Evolutionary conservation across 768 basidiomycete species (phyloP), one percentile per base, ranked within the genome.

Genomic region (Baorangia bicolor): DNA sequence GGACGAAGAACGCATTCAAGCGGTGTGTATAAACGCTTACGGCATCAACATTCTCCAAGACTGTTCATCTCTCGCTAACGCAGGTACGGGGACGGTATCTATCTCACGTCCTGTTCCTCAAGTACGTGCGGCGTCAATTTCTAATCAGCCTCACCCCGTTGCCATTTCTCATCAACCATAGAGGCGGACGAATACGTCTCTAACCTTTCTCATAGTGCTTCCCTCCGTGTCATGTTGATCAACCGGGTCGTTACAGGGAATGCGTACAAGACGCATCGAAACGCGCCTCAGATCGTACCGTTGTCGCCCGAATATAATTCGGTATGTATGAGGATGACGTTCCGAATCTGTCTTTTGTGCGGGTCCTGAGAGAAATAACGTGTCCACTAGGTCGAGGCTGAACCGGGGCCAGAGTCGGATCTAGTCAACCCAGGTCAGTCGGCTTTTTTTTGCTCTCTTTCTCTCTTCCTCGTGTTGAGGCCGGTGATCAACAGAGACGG

Each of bases 141-240:
- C 6, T 23, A 14, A 9, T 45, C 23, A 23, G 4, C n/a, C 13
- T 39, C 18, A 6, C 25, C 6, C 21, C 4, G 23, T 34, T 25
- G 28, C 21, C 28, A 27, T 58, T 49, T 50, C 57, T 58, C 48
- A 58, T n/a, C n/a, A 12, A 44, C 31, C 7, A 12, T 8, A 58
- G 57, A 58, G 48, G 57, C 57, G 33, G 57, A 58, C 13, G 57
- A 58, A 58, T 58, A 58, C 56, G 56, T 58, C 48, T 58, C 56
- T 51, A 58, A 58, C 49, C 18, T 58, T 35, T 58, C 56, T 40
- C 37, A 8, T n/a, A 46, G 56, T 28, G 27, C 37, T 12, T 58
- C 56, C 6, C 57, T 58, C 27, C 57, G 48, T 18, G 56, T 45
- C 27, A 58, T 58, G 57, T 58, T 58, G 33, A 51, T 58, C 31